phyloP scores from a whole-genome alignment of 495 filamentous ascomycete species.

The Echria macrotheca region DNA sequence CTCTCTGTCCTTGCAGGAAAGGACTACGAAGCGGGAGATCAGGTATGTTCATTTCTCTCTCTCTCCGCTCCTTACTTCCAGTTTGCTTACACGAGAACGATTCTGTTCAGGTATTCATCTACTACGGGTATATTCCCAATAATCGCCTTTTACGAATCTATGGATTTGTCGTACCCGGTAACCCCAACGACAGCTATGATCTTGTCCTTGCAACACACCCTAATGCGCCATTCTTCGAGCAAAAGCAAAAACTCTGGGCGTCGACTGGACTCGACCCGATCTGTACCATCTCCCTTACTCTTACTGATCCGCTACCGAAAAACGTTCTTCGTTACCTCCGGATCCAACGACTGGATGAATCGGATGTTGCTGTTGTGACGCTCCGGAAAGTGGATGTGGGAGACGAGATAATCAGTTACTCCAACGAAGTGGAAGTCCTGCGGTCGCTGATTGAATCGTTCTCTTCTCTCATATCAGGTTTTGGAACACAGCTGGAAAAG shows the following conservation, averaged over 20 bases:
- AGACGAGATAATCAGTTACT: slow-evolving; percentile 28
- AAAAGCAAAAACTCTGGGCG: slow-evolving; percentile 30
- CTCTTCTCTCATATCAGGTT: slow-evolving; percentile 23
- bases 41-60: slow-evolving; percentile 22
- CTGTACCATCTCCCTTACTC: slow-evolving; percentile 28
- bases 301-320: slow-evolving; percentile 28
- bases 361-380: slow-evolving; percentile 19
- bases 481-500: slow-evolving; percentile 27
- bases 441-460: slow-evolving; percentile 25
- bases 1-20: slow-evolving; percentile 28
- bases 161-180: slow-evolving; percentile 27
- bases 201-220: slow-evolving; percentile 27
- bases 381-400: too few species aligned
- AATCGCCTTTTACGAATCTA: slow-evolving; percentile 32
- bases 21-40: slow-evolving; percentile 27
- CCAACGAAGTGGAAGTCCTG: slow-evolving; percentile 28
- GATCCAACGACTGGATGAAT: slow-evolving; percentile 26
- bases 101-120: slow-evolving; percentile 22
- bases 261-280: slow-evolving; percentile 27
- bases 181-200: slow-evolving; percentile 32
- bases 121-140: slow-evolving; percentile 28
- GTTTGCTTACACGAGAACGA: too few species aligned
- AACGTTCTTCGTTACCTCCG: slow-evolving; percentile 27
- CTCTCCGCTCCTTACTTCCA: background rate
- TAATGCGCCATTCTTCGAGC: slow-evolving; percentile 24